Conservation (phyloP, 2,329 filamentous ascomycete genomes). For the Chaetomiaceae sp. region DNA sequence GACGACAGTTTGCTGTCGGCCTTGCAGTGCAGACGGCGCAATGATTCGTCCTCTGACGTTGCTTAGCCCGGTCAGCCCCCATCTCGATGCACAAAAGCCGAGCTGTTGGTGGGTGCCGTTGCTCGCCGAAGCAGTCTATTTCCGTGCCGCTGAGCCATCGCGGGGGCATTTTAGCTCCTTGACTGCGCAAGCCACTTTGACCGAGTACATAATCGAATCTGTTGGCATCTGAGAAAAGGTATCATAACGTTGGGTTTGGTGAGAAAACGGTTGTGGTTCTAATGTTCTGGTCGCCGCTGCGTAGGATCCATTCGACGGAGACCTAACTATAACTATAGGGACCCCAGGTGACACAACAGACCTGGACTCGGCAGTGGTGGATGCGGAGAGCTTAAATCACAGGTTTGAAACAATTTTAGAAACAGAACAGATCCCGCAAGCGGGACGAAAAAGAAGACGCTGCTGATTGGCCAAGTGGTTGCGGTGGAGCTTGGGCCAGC, state of each 20-base stretch:
- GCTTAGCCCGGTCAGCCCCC: slow-evolving; percentile 16
- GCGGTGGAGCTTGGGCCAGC: background rate
- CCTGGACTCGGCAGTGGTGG: background rate
- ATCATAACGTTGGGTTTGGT: no score
- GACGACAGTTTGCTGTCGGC: background rate
- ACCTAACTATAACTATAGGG: no score
- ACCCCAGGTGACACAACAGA: background rate
- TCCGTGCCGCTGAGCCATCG: slow-evolving; percentile 7
- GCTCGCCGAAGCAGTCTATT: background rate
- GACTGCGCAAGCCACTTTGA: background rate
- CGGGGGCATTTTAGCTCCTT: background rate
- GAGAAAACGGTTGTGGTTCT: no score
- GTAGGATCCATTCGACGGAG: background rate
- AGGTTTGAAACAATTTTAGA: slow-evolving; percentile 10
- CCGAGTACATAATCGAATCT: background rate
- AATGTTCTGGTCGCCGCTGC: no score
- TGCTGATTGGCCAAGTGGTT: no score
- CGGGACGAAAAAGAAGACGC: no score
- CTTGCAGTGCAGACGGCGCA: background rate
- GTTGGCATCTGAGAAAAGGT: background rate
- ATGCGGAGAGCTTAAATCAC: background rate
- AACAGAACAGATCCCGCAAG: no score
- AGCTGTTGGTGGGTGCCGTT: slow-evolving; percentile 1
- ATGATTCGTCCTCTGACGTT: slow-evolving; percentile 14
- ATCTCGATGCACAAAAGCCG: slow-evolving; percentile 1